A percentile compares a stretch with the other conserved stretches of the same genome.
These are phyloP conservation scores for Dendrobium huoshanense DNA, from an alignment of 106 monocot genomes.

Conservation along the genomic window DNA sequence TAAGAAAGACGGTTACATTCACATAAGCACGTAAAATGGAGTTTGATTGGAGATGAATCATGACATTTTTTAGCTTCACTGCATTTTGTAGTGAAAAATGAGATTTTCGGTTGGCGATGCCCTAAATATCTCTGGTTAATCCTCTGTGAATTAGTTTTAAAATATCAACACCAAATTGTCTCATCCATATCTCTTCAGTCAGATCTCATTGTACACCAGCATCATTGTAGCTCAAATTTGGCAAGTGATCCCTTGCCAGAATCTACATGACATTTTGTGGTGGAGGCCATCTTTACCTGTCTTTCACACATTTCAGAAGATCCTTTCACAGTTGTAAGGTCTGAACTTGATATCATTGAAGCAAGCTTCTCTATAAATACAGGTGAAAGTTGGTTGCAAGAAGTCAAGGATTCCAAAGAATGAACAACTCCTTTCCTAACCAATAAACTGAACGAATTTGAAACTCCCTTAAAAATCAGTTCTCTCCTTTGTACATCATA, in stretches of 20 bases:
- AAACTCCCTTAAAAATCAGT: constrained; percentile 37
- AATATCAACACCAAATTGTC: too few species aligned
- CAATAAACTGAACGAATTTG: constrained; percentile 25
- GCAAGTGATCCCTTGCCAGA: neutral
- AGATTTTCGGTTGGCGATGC: too few species aligned
- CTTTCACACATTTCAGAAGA: neutral
- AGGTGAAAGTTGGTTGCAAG: constrained; percentile 33
- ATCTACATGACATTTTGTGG: neutral
- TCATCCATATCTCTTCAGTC: too few species aligned
- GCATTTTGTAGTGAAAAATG: too few species aligned
- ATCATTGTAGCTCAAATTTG: neutral
- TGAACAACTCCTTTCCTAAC: constrained; percentile 53
- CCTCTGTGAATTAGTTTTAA: too few species aligned
- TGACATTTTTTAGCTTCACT: too few species aligned
- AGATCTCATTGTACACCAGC: too few species aligned
- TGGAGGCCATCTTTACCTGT: neutral
- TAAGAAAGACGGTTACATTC: too few species aligned
- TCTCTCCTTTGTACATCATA: constrained; percentile 64
- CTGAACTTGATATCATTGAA: neutral
- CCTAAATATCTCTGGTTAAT: too few species aligned
- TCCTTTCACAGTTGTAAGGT: neutral
- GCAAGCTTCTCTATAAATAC: constrained; percentile 37
- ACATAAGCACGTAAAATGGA: too few species aligned
- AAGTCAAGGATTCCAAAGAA: constrained; percentile 47
- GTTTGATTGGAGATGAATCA: too few species aligned